Evolutionary conservation across 306 rosid genomes (phyloP), one percentile per base, ranked within the genome.

Genomic region (Coriaria nepalensis): DNA sequence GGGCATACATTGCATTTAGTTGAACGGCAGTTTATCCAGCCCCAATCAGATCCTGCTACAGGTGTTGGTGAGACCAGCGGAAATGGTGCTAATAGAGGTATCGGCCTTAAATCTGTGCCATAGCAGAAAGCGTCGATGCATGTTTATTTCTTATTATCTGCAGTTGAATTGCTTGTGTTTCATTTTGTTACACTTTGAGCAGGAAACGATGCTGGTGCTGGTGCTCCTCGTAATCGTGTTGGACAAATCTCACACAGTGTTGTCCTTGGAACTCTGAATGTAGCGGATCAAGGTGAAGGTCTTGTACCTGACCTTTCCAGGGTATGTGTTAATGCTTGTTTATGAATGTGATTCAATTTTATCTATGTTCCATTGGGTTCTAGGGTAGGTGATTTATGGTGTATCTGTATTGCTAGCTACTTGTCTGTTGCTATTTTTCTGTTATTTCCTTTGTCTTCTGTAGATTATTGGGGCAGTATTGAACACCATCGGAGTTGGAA

Each of bases 1-100:
- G 98, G 96, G 53, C 79, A 92, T 68, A 85, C 98, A 20, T 66
- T 92, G 74, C 98, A 92, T 81, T 79, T 92, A 57, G 98, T 92
- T 54, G 87, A 73, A 68, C 79, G 98, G 63, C 96, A 82, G 68
- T 87, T 80, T 50, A 65, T 63, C 40, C 93, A 66, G 69, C 56
- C 80, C 20, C 98, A 79, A 38, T 63, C 70, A 62, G 56, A 68
- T 35, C 65, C 86, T 48, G 77, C 57, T 40, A 33, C 73, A 6
- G 70, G 64, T 43, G n/a, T 87, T 54, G 77, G 67, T 9, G 98
- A 82, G 53, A 49, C 78, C 47, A 56, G 64, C 29, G 70, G 48
- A 38, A 53, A 75, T 60, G 71, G 53, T 63, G 61, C 66, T 61
- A 62, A 61, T 57, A 49, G 35, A 74, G 90, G 75, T 74, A 59